Conservation (phyloP, 208 protist genomes). For the Dictyostelium gargantuum region DNA sequence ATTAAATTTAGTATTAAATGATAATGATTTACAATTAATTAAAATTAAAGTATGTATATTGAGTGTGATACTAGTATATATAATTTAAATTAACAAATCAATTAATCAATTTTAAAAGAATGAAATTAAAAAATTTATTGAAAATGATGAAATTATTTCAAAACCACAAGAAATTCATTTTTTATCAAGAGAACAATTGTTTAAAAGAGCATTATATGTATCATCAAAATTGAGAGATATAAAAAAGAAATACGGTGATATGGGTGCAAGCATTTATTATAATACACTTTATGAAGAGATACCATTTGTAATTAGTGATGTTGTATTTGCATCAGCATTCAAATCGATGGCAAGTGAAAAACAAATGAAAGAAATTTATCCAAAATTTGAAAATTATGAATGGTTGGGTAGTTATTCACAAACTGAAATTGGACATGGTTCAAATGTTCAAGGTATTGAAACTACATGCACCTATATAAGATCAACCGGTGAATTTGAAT, state of each 20-base stretch:
- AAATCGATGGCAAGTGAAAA: slow-evolving; percentile 24
- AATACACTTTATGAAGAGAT: background rate
- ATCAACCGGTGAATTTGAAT: slow-evolving; percentile 79
- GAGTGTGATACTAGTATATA: background rate
- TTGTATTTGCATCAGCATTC: slow-evolving; percentile 16
- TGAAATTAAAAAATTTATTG: background rate
- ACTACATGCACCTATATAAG: slow-evolving; percentile 79
- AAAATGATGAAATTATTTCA: background rate
- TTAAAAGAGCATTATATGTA: background rate
- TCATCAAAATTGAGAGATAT: background rate
- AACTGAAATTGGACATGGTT: slow-evolving; percentile 65
- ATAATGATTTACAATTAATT: background rate
- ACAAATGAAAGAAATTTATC: slow-evolving; percentile 12
- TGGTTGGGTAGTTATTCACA: background rate
- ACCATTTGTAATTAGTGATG: slow-evolving; percentile 26
- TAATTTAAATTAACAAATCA: no score
- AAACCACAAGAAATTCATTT: slow-evolving; percentile 24
- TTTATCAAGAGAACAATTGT: slow-evolving; percentile 42
- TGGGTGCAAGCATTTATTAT: background rate
- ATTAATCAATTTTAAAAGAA: no score
- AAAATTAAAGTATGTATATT: slow-evolving; percentile 16
- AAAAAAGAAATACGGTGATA: background rate
- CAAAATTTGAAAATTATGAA: background rate
- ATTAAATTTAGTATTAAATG: slow-evolving; percentile 8
- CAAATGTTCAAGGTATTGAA: slow-evolving; percentile 71